Evolutionary conservation across 2,329 filamentous ascomycete species (phyloP).

Genomic region (Sporothrix mexicana): DNA sequence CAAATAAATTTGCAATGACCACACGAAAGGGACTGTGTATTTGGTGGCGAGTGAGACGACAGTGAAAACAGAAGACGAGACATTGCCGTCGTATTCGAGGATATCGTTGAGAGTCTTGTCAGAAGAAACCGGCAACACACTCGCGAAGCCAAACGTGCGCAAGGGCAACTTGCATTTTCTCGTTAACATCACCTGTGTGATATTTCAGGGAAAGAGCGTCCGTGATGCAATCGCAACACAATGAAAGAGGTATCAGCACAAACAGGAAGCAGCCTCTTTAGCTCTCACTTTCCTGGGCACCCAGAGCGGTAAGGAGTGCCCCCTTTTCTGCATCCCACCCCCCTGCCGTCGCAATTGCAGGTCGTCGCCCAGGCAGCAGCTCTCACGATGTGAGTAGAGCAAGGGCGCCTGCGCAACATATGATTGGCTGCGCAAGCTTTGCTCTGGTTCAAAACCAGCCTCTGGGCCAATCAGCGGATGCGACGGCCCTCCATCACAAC

Average conservation of each 20-base stretch:
- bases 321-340: neutral
- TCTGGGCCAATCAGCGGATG: constrained; percentile 26
- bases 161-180: neutral
- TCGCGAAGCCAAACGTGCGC: no score
- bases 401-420: constrained; percentile 12
- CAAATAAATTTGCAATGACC: neutral
- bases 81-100: no score
- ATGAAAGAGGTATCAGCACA: constrained; percentile 12
- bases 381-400: neutral
- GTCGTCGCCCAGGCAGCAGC: constrained; percentile 30
- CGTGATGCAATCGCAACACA: neutral
- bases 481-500: constrained; percentile 29
- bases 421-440: constrained; percentile 33
- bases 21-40: neutral
- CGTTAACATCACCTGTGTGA: neutral
- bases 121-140: neutral
- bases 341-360: neutral
- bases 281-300: neutral
- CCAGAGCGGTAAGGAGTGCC: constrained; percentile 1
- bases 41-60: constrained; percentile 2
- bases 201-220: constrained; percentile 22
- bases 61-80: neutral
- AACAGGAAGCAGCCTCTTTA: neutral
- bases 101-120: neutral
- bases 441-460: neutral